A percentile compares a stretch with the other conserved stretches of the same genome.
Evolutionary conservation across 139 green algal genomes (phyloP).

Genomic region (Chlamydomonas applanata): DNA sequence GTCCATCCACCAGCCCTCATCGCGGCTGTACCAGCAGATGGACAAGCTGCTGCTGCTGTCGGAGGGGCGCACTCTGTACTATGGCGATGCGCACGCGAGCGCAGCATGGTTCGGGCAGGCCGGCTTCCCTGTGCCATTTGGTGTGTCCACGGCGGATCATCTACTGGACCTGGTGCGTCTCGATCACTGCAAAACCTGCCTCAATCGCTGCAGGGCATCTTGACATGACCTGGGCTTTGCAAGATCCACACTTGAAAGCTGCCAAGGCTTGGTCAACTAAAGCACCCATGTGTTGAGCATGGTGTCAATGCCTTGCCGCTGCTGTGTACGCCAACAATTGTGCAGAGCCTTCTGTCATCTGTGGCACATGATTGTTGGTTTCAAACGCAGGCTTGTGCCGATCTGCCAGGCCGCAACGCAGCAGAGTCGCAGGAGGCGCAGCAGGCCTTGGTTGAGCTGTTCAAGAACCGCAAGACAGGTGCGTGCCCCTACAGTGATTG

Average conservation of each 20-base stretch:
- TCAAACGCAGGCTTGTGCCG: not conserved
- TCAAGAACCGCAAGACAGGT: slow-evolving; percentile 11
- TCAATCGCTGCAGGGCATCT: not conserved
- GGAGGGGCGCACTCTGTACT: slow-evolving; percentile 81
- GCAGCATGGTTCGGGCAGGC: slow-evolving; percentile 70
- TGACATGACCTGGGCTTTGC: no score
- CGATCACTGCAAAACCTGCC: not conserved
- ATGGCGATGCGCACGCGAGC: slow-evolving; percentile 75
- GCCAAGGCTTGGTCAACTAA: no score
- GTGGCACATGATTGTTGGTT: no score
- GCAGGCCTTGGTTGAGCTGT: slow-evolving; percentile 14
- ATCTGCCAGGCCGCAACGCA: not conserved
- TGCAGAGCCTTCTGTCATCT: no score
- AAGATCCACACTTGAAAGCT: no score
- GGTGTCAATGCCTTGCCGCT: no score
- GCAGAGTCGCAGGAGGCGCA: not conserved
- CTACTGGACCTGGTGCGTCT: slow-evolving; percentile 63
- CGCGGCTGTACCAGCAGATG: slow-evolving; percentile 79
- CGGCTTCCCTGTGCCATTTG: slow-evolving; percentile 58
- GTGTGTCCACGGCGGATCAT: slow-evolving; percentile 67
- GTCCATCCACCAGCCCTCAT: slow-evolving; percentile 94
- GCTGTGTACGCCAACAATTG: no score
- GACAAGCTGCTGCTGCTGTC: slow-evolving; percentile 63
- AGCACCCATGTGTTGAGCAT: no score
- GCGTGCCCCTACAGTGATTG: no score